Conservation (phyloP, 495 filamentous ascomycete genomes). For the Daldinia decipiens region DNA sequence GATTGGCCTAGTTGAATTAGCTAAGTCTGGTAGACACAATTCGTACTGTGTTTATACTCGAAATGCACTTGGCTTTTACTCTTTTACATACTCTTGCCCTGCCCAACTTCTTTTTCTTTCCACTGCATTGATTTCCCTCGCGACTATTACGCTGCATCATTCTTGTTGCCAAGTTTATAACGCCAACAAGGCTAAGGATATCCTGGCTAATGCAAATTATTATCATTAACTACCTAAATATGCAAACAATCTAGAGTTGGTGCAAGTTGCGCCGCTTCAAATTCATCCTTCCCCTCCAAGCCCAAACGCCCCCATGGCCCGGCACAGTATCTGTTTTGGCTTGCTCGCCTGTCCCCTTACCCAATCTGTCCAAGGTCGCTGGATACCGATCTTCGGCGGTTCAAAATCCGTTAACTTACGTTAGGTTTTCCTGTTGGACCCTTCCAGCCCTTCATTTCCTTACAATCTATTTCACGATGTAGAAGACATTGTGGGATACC, state of each 20-base stretch:
- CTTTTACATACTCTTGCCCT: too few relatives aligned
- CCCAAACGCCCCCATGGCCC: neutral
- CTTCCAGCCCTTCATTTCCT: slow-evolving; percentile 33
- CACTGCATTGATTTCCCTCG: neutral
- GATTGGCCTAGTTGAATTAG: slow-evolving; percentile 23
- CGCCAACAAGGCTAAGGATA: neutral
- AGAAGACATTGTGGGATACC: slow-evolving; percentile 19
- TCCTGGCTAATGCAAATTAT: neutral
- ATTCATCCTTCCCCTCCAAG: neutral
- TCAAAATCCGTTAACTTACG: slow-evolving; percentile 38
- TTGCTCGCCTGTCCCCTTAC: slow-evolving; percentile 44
- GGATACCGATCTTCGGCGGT: slow-evolving; percentile 41
- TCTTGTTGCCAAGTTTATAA: neutral
- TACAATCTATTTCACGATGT: slow-evolving; percentile 25
- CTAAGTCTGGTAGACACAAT: slow-evolving; percentile 26
- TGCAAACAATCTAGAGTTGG: neutral
- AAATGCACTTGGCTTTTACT: slow-evolving; percentile 6
- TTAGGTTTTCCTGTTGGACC: slow-evolving; percentile 36
- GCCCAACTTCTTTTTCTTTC: slow-evolving; percentile 10
- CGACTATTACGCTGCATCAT: neutral
- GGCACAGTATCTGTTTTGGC: slow-evolving; percentile 14
- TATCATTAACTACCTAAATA: neutral
- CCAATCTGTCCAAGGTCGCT: slow-evolving; percentile 39
- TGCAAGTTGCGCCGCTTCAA: neutral
- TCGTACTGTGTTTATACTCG: slow-evolving; percentile 34